phyloP scores from a whole-genome alignment of 2,329 filamentous ascomycete species.

The Paecilomyces dactylethromorphus region DNA sequence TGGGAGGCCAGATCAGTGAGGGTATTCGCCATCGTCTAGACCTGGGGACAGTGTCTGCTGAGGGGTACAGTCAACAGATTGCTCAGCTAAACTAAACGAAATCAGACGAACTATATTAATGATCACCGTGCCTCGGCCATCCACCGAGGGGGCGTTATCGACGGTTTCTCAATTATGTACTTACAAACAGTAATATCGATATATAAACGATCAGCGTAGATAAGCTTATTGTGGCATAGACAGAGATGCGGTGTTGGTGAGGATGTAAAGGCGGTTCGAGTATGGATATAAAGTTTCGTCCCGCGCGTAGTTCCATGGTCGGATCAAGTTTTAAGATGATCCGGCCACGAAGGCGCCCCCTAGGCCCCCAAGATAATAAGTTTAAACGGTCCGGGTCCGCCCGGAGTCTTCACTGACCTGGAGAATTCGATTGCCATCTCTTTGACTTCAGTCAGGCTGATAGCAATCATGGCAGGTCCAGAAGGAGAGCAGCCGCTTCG shows the following conservation, averaged over 20 bases:
- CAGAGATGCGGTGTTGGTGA: not conserved
- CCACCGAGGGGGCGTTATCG: not conserved
- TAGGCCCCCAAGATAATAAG: not conserved
- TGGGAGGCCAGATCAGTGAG: slow-evolving; percentile 2
- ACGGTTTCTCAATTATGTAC: not conserved
- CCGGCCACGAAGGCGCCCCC: not conserved
- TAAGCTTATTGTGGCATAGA: not conserved
- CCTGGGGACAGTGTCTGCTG: not conserved
- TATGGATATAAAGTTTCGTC: not conserved
- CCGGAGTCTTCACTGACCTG: not conserved
- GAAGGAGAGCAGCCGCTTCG: not conserved
- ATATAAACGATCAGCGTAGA: not conserved
- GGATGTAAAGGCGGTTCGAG: not conserved
- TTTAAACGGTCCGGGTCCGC: not conserved
- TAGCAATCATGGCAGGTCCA: not conserved
- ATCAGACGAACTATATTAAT: not conserved
- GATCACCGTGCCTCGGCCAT: not conserved
- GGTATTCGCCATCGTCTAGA: not conserved
- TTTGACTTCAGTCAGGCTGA: not conserved
- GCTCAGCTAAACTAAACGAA: not conserved
- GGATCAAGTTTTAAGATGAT: not conserved
- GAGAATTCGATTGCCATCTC: not conserved
- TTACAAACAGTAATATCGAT: not conserved
- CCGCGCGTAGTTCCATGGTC: not conserved
- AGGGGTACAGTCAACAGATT: not conserved